Evolutionary conservation across 352 stramenopile species (phyloP).

Genomic region (Pythium volutum): DNA sequence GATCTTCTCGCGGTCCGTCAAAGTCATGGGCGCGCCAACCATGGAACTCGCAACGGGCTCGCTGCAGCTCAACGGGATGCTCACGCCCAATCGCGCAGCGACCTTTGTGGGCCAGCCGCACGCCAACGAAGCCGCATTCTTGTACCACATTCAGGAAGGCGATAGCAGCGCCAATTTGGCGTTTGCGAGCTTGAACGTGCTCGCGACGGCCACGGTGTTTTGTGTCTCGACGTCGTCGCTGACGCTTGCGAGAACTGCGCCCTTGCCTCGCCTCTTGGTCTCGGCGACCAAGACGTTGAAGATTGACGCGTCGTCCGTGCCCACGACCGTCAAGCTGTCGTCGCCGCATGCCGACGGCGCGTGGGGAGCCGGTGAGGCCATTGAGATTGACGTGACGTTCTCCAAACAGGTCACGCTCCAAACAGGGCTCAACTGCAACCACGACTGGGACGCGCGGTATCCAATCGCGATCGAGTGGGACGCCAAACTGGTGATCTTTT

Average conservation of each 20-base stretch:
- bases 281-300: slow-evolving; percentile 30
- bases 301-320: slow-evolving; percentile 54
- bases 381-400: slow-evolving; percentile 67
- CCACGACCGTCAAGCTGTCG: slow-evolving; percentile 57
- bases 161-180: slow-evolving; percentile 55
- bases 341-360: slow-evolving; percentile 43
- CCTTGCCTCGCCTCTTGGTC: slow-evolving; percentile 37
- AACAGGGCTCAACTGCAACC: slow-evolving; percentile 59
- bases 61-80: slow-evolving; percentile 37
- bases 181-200: slow-evolving; percentile 42
- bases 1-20: slow-evolving; percentile 55
- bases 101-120: slow-evolving; percentile 43
- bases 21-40: slow-evolving; percentile 39
- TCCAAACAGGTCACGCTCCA: slow-evolving; percentile 60
- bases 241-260: slow-evolving; percentile 20
- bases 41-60: slow-evolving; percentile 62
- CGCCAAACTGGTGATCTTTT: slow-evolving; percentile 55
- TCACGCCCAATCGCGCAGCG: slow-evolving; percentile 47
- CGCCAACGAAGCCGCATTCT: slow-evolving; percentile 47
- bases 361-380: slow-evolving; percentile 59
- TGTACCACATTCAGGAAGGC: slow-evolving; percentile 57
- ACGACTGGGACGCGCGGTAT: slow-evolving; percentile 45
- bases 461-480: slow-evolving; percentile 39
- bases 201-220: slow-evolving; percentile 41
- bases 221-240: slow-evolving; percentile 45